These are phyloP conservation scores for Anthoceros angustus DNA, from an alignment of 225 moss, liverwort and hornwort genomes.

Conservation along the genomic window DNA sequence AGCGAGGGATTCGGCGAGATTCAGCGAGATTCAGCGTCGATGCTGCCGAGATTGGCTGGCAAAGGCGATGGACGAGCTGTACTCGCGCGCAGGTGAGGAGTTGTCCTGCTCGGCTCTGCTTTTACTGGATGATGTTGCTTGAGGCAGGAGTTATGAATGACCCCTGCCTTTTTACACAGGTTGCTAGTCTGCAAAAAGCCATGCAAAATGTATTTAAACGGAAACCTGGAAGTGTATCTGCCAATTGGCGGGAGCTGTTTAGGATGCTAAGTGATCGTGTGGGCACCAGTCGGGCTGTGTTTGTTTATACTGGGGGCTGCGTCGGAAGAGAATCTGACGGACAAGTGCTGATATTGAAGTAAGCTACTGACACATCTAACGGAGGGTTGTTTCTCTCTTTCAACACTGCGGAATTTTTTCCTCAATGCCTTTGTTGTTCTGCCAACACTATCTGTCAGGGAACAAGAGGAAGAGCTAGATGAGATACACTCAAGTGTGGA, in stretches of 20 bases:
- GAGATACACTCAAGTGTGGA: constrained; percentile 38
- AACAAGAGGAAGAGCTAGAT: constrained; percentile 64
- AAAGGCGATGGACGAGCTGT: constrained; percentile 67
- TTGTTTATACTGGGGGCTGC: background rate
- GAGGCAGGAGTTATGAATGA: background rate
- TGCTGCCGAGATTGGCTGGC: constrained; percentile 46
- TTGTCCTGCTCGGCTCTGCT: background rate
- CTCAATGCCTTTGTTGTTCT: background rate
- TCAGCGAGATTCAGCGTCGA: constrained; percentile 64
- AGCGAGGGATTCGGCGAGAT: constrained; percentile 63
- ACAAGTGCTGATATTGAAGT: background rate
- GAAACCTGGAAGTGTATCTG: background rate
- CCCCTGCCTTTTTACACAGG: background rate
- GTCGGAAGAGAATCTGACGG: background rate
- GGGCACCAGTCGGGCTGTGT: background rate
- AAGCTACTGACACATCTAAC: background rate
- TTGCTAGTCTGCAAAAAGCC: background rate
- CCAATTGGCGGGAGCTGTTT: background rate
- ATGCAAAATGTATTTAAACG: background rate
- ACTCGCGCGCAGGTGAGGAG: constrained; percentile 39
- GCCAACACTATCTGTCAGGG: constrained; percentile 12
- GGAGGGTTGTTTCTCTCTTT: too few relatives aligned
- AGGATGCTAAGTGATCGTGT: background rate
- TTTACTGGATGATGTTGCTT: background rate
- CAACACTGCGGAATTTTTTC: background rate